These are phyloP conservation scores for Hexamita inflata DNA, from an alignment of 208 protist genomes.

Conservation along the genomic window DNA sequence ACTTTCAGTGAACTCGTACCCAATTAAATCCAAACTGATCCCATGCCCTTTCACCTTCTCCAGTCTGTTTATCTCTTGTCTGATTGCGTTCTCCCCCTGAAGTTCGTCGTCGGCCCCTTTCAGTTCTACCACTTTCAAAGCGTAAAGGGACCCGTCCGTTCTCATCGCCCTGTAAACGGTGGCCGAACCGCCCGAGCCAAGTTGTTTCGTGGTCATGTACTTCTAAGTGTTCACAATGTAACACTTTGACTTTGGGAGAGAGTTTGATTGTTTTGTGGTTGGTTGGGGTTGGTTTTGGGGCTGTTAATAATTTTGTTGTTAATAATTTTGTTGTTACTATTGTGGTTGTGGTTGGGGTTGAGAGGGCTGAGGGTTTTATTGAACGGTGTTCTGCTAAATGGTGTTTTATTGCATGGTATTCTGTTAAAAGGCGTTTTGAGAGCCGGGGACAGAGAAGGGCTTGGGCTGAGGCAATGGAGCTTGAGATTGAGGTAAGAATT, in stretches of 20 bases:
- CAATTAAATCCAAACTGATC: slow-evolving; percentile 1
- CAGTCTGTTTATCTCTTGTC: background rate
- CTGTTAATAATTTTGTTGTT: no score
- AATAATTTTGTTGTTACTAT: no score
- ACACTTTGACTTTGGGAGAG: background rate
- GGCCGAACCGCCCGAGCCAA: slow-evolving; percentile 4
- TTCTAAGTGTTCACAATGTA: background rate
- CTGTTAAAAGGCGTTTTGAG: no score
- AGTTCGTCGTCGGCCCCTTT: background rate
- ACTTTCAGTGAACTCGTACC: background rate
- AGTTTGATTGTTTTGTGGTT: background rate
- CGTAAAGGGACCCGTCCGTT: background rate
- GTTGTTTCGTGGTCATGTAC: background rate
- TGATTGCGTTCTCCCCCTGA: background rate
- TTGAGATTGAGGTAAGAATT: no score
- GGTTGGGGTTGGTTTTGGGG: background rate
- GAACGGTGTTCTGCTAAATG: no score
- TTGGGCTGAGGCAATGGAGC: no score
- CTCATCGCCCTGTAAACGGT: background rate
- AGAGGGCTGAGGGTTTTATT: no score
- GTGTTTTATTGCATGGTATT: no score
- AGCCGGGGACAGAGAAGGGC: no score
- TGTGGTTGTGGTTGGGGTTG: no score
- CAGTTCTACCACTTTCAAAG: background rate
- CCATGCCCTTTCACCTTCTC: background rate